Conservation (phyloP, 2,329 filamentous ascomycete species). For the Epichloe amarillans region DNA sequence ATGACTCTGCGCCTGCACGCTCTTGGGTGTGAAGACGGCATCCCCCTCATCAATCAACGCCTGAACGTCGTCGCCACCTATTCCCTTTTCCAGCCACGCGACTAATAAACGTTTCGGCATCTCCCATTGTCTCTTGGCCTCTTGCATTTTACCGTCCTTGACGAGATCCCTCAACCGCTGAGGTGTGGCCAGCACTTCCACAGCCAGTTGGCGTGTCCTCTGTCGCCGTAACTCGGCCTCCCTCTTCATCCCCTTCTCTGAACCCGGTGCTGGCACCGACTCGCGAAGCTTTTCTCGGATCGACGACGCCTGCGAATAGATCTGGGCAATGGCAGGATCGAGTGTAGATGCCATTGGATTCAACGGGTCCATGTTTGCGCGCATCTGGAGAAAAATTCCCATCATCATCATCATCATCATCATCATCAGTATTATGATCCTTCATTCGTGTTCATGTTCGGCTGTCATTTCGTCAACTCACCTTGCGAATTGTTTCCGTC, state of each 20-base stretch:
- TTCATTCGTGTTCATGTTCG: background rate
- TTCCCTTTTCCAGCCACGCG: constrained; percentile 39
- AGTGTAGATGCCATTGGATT: constrained; percentile 62
- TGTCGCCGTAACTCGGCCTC: constrained; percentile 20
- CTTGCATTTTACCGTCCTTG: constrained; percentile 43
- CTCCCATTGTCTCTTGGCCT: constrained; percentile 46
- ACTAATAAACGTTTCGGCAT: constrained; percentile 37
- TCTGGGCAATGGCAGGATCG: constrained; percentile 59
- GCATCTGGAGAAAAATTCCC: constrained; percentile 40
- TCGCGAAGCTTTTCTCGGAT: constrained; percentile 40
- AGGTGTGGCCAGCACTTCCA: constrained; percentile 49
- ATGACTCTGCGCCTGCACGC: constrained; percentile 5
- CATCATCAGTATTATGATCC: background rate
- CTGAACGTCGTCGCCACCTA: constrained; percentile 42
- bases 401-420: background rate
- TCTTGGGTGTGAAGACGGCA: constrained; percentile 24
- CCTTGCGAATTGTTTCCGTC: constrained; percentile 84
- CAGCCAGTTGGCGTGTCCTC: constrained; percentile 42
- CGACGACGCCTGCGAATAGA: constrained; percentile 47
- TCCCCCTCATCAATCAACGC: constrained; percentile 42
- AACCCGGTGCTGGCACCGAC: constrained; percentile 33
- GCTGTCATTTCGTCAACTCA: constrained; percentile 12
- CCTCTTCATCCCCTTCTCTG: constrained; percentile 22
- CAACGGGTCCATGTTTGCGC: constrained; percentile 66
- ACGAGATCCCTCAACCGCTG: constrained; percentile 44